A percentile compares a stretch with the other conserved stretches of the same genome.
phyloP scores from a whole-genome alignment of 2,329 filamentous ascomycete species.

The Monilinia aucupariae region DNA sequence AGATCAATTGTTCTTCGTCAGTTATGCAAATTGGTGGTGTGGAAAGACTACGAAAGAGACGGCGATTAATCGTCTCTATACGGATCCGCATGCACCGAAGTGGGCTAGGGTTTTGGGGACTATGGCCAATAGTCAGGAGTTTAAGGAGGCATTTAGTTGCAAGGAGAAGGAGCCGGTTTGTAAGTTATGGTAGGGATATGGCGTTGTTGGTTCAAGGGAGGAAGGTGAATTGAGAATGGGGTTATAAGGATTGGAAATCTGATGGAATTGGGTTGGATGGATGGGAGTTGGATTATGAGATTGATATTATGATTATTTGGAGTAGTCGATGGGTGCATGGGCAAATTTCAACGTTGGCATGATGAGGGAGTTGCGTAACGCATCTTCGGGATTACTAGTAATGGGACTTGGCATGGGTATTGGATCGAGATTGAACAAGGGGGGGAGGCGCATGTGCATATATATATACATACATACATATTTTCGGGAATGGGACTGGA shows the following conservation, averaged over 20 bases:
- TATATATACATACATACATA: no score
- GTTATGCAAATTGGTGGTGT: slow-evolving; percentile 62
- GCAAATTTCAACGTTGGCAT: not conserved
- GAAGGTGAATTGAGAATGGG: no score
- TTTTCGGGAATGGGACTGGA: no score
- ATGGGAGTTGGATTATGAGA: not conserved
- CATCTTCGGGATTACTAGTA: no score
- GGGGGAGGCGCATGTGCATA: no score
- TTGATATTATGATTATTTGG: no score
- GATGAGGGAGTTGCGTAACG: not conserved
- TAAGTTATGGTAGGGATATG: slow-evolving; percentile 54
- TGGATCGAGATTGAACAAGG: no score
- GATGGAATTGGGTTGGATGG: not conserved
- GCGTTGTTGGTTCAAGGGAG: not conserved
- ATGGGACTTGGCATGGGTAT: no score
- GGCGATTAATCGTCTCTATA: slow-evolving; percentile 52
- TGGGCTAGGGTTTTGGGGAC: slow-evolving; percentile 57
- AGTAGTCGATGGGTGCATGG: no score
- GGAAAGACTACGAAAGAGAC: slow-evolving; percentile 55
- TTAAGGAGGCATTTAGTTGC: slow-evolving; percentile 63
- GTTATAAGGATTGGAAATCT: not conserved
- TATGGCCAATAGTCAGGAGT: slow-evolving; percentile 61
- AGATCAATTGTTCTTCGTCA: slow-evolving; percentile 65
- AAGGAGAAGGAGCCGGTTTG: slow-evolving; percentile 60
- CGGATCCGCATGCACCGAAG: slow-evolving; percentile 61